Percentiles rank a stretch among this genome's conserved stretches.
Evolutionary conservation across 352 stramenopile genomes (phyloP).

Genomic region (Discostella stelligera): DNA sequence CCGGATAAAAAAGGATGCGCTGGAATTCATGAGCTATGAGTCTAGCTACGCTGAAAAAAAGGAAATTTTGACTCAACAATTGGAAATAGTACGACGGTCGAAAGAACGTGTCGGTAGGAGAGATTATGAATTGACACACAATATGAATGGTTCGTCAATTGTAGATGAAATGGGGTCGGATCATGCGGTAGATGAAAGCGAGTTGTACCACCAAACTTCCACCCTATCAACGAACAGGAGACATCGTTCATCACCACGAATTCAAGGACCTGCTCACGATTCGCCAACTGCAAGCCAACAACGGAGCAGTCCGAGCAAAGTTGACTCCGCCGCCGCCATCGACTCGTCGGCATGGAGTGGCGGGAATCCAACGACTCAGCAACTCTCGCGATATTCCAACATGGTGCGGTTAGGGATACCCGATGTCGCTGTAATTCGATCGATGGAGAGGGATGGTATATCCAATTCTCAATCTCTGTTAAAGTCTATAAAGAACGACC

Average conservation of each 20-base stretch:
- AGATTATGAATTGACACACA: neutral
- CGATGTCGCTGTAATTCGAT: conserved; percentile 37
- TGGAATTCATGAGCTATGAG: conserved; percentile 47
- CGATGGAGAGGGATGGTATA: conserved; percentile 48
- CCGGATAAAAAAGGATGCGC: conserved; percentile 43
- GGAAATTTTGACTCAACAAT: neutral
- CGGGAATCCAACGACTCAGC: conserved; percentile 12
- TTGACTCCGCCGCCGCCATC: neutral
- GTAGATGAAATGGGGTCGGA: conserved; percentile 4
- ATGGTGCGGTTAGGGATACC: conserved; percentile 50
- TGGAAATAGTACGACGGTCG: neutral
- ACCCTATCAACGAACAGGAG: neutral
- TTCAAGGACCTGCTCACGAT: neutral
- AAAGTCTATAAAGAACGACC: conserved; percentile 26
- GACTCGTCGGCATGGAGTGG: conserved; percentile 10
- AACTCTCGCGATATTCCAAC: conserved; percentile 43
- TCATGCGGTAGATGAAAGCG: neutral
- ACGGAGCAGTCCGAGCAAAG: conserved; percentile 3
- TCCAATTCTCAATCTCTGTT: conserved; percentile 13
- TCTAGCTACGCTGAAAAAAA: conserved; percentile 11
- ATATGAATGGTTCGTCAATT: neutral
- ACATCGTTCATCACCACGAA: neutral
- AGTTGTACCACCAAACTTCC: neutral
- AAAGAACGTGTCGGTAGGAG: neutral
- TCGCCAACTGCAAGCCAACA: neutral